phyloP scores from a whole-genome alignment of 2,329 filamentous ascomycete genomes.

The Aspergillus versicolor region DNA sequence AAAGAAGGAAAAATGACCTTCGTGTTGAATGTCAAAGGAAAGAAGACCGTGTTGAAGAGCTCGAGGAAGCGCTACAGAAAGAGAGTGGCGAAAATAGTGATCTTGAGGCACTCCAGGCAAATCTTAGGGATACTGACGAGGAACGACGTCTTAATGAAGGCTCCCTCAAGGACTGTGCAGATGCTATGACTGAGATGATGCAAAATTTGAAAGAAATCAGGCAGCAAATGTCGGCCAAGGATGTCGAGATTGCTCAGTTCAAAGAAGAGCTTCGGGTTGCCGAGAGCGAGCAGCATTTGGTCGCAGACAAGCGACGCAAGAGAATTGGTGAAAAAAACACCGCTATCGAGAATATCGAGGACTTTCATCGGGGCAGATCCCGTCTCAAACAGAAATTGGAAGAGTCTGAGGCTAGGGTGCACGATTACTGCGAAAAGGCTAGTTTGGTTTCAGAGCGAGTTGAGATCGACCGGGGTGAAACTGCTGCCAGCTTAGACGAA shows the following conservation, averaged over 20 bases:
- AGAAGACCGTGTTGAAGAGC: constrained; percentile 61
- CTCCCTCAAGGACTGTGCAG: constrained; percentile 51
- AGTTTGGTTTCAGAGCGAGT: constrained; percentile 57
- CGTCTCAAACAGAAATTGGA: constrained; percentile 51
- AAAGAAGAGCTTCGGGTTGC: constrained; percentile 55
- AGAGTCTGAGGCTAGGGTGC: constrained; percentile 49
- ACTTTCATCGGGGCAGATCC: constrained; percentile 48
- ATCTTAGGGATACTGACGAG: constrained; percentile 59
- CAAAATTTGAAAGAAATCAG: constrained; percentile 35
- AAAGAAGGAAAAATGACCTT: constrained; percentile 48
- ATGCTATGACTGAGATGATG: constrained; percentile 46
- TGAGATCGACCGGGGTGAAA: constrained; percentile 64
- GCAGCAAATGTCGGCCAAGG: constrained; percentile 36
- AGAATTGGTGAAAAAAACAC: constrained; percentile 63
- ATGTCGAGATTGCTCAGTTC: constrained; percentile 34
- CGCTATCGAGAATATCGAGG: constrained; percentile 53
- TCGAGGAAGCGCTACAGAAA: constrained; percentile 64
- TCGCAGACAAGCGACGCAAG: constrained; percentile 51
- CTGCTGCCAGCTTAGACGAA: constrained; percentile 50
- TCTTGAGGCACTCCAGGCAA: constrained; percentile 58
- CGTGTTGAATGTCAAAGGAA: constrained; percentile 58
- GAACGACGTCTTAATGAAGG: constrained; percentile 44
- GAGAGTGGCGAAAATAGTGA: constrained; percentile 64
- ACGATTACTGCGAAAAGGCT: constrained; percentile 58
- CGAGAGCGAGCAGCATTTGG: constrained; percentile 52